Evolutionary conservation across 2,329 filamentous ascomycete species (phyloP).

Genomic region (Fusarium ambrosium): DNA sequence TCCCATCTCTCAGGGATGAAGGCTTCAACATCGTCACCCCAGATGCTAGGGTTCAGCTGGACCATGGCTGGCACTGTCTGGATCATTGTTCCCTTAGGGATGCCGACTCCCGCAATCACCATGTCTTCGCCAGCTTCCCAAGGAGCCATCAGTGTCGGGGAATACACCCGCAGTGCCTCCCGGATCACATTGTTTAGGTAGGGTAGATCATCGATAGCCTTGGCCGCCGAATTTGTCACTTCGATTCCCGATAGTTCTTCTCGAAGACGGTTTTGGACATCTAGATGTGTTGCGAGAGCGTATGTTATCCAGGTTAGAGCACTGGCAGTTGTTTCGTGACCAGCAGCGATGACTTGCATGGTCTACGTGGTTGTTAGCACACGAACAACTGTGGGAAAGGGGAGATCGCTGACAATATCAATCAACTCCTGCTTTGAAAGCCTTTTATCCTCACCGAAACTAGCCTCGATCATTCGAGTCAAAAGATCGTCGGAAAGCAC

Average conservation of each 20-base stretch:
- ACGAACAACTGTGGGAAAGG: neutral
- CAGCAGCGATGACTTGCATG: slow-evolving; percentile 32
- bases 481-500: slow-evolving; percentile 22
- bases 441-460: slow-evolving; percentile 10
- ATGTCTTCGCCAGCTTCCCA: slow-evolving; percentile 23
- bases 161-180: slow-evolving; percentile 29
- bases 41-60: slow-evolving; percentile 26
- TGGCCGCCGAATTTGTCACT: neutral
- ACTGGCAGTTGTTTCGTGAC: slow-evolving; percentile 30
- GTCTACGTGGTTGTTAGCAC: neutral
- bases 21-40: neutral
- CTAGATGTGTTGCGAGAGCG: slow-evolving; percentile 5
- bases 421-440: slow-evolving; percentile 29
- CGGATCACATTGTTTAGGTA: slow-evolving; percentile 27
- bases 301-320: slow-evolving; percentile 15
- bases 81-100: slow-evolving; percentile 25
- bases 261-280: neutral
- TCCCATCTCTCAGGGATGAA: slow-evolving; percentile 28
- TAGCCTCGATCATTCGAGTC: slow-evolving; percentile 31
- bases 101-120: neutral
- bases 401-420: slow-evolving; percentile 9
- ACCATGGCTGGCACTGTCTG: slow-evolving; percentile 21
- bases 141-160: slow-evolving; percentile 11
- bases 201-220: slow-evolving; percentile 7
- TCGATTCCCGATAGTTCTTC: neutral